Base-by-base conservation (phyloP, 1,139 yeast genomes). In the Pneumocystis canis region DNA sequence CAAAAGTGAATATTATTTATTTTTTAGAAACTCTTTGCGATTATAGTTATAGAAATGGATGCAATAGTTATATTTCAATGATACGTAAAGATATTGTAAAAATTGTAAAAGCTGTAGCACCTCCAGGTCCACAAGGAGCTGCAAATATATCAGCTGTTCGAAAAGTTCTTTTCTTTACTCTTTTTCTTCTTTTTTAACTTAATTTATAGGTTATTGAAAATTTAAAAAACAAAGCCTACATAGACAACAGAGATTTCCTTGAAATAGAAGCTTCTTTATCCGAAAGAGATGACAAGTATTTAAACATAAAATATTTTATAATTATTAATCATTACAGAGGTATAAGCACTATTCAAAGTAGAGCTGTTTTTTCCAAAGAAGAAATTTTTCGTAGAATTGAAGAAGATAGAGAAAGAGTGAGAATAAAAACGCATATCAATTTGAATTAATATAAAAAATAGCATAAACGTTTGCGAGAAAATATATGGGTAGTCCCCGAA, bases 391-490 rank as follows among this genome's bases (percentile, higher is more conserved):
- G 81, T 54, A 76, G 96, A 65, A 87, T 89, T 83, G 95, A 89
- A 71, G 92, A 86, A 66, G 96, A 89, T 71, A 76, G 96, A 67
- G 96, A 89, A 71, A 77, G 92, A 60, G 69, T 64, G 53, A n/a
- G 60, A 31, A 37, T 32, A n/a, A 37, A 28, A 20, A 54, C 56
- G 25, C 3, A 47, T 9, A 25, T 28, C 2, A 31, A 14, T 16
- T 35, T 4, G 35, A 60, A 60, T 35, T 61, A 58, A 20, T 11
- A 25, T n/a, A n/a, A 35, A 14, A 47, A 14, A 33, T 61, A 66
- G 7, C 89, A 86, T 68, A 89, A 89, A 71, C 79, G 87, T 65
- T 81, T 85, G 18, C 87, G 88, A 68, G 96, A 89, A 70, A 80
- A 78, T 31, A 75, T 84, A 40, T 87, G 95, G 95, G 80, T 82